These are phyloP conservation scores for Starmera amethionina DNA, from an alignment of 805 yeast genomes.

Conservation along the genomic window DNA sequence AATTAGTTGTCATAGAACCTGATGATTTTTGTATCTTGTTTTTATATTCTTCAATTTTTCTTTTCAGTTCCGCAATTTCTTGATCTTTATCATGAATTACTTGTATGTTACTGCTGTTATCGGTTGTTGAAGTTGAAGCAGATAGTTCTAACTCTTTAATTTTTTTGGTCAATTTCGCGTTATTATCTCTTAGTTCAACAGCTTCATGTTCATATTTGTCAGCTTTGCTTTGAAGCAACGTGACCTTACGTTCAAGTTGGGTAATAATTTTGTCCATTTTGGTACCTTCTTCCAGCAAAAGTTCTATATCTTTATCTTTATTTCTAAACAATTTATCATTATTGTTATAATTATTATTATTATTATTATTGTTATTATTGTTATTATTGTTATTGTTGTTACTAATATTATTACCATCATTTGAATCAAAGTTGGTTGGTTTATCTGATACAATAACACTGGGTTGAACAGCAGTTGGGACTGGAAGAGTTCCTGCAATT, in stretches of 20 bases:
- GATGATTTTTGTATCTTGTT: conserved; percentile 18
- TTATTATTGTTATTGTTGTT: background rate
- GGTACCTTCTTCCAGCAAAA: conserved; percentile 36
- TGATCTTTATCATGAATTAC: conserved; percentile 10
- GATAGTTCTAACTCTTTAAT: conserved; percentile 10
- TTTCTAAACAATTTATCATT: conserved; percentile 19
- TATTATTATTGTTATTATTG: background rate
- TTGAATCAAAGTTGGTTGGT: too few relatives aligned
- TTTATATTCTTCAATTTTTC: conserved; percentile 37
- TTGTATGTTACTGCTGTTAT: background rate
- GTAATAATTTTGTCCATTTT: conserved; percentile 38
- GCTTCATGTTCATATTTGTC: conserved; percentile 17
- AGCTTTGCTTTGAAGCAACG: conserved; percentile 16
- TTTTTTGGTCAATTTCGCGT: conserved; percentile 10
- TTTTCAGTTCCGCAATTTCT: conserved; percentile 25
- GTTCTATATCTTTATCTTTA: conserved; percentile 34
- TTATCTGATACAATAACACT: background rate
- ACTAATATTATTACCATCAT: background rate
- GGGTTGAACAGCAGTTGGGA: too few relatives aligned
- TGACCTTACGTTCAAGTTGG: conserved; percentile 23
- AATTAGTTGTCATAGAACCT: too few relatives aligned
- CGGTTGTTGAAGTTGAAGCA: background rate
- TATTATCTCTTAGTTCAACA: conserved; percentile 11
- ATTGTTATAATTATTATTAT: conserved; percentile 1
- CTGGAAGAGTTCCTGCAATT: background rate